phyloP scores from a whole-genome alignment of 495 filamentous ascomycete genomes.

The Xylaria scruposa region DNA sequence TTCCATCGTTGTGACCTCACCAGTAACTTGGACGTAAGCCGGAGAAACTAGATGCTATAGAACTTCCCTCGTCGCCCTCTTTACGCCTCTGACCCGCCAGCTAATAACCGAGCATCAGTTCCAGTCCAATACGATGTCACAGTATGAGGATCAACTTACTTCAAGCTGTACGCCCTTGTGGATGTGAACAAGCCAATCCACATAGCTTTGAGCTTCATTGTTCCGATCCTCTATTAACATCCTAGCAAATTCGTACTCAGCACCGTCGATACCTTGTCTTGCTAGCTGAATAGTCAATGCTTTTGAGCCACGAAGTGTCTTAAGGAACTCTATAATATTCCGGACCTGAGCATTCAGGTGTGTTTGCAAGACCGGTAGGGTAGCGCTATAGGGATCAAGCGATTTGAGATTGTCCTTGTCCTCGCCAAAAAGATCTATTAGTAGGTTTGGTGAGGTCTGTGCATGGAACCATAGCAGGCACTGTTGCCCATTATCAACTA shows the following conservation, averaged over 20 bases:
- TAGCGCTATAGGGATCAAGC: constrained; percentile 81
- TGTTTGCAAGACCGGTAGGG: constrained; percentile 80
- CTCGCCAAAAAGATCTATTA: constrained; percentile 89
- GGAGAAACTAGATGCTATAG: constrained; percentile 38
- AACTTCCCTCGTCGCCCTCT: constrained; percentile 38
- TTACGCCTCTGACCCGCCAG: constrained; percentile 39
- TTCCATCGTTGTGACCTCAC: constrained; percentile 28
- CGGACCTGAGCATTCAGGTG: constrained; percentile 95
- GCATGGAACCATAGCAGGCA: constrained; percentile 91
- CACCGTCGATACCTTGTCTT: constrained; percentile 90
- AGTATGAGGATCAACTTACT: constrained; percentile 52
- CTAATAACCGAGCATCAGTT: constrained; percentile 21
- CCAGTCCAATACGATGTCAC: neutral
- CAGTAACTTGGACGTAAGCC: constrained; percentile 44
- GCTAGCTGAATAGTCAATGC: constrained; percentile 89
- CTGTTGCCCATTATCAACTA: constrained; percentile 95
- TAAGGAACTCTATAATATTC: constrained; percentile 88
- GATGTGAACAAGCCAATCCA: constrained; percentile 97
- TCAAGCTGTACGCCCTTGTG: constrained; percentile 92
- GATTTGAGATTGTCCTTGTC: constrained; percentile 71
- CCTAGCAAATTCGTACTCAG: constrained; percentile 95
- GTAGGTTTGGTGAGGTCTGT: constrained; percentile 75
- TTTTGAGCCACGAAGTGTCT: constrained; percentile 81
- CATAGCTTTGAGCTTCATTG: constrained; percentile 96
- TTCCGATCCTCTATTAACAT: constrained; percentile 93